phyloP scores from a whole-genome alignment of 768 basidiomycete genomes.

The Lactarius indigo region DNA sequence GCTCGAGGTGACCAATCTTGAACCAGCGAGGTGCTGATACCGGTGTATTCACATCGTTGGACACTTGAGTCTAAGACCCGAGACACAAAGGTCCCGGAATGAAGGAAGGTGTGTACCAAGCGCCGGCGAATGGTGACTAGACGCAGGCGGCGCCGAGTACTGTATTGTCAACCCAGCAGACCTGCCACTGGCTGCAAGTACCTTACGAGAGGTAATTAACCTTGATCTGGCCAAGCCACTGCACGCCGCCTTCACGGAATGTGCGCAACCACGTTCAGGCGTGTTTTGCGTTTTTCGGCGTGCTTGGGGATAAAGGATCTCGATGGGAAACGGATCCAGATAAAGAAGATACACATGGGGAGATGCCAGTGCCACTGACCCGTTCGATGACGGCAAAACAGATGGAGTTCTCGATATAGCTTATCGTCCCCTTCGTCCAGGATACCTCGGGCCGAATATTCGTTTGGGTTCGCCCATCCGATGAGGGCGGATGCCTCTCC shows the following conservation, averaged over 20 bases:
- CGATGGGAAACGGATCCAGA: constrained; percentile 17
- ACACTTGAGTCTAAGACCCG: not conserved
- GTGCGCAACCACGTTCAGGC: constrained; percentile 17
- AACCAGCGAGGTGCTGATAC: not conserved
- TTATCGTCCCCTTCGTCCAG: constrained; percentile 8
- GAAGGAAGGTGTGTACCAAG: constrained; percentile 3
- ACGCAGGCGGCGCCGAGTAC: not conserved
- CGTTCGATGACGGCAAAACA: constrained; percentile 9
- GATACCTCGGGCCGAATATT: not conserved
- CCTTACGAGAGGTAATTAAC: not conserved
- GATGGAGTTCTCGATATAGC: constrained; percentile 21
- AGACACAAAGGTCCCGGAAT: constrained; percentile 12
- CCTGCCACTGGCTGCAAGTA: not conserved
- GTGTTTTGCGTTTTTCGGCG: constrained; percentile 13
- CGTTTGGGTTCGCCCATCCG: not conserved
- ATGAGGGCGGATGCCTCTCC: not conserved
- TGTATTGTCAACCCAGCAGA: not conserved
- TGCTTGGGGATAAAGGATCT: constrained; percentile 14
- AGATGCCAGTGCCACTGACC: not conserved
- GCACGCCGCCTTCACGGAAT: constrained; percentile 20
- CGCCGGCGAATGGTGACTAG: not conserved
- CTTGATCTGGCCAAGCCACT: constrained; percentile 3
- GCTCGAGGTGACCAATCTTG: constrained; percentile 5
- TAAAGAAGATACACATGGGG: constrained; percentile 15
- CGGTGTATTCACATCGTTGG: constrained; percentile 9